phyloP scores from a whole-genome alignment of 2,329 filamentous ascomycete species.

The Escovopsis sp. region DNA sequence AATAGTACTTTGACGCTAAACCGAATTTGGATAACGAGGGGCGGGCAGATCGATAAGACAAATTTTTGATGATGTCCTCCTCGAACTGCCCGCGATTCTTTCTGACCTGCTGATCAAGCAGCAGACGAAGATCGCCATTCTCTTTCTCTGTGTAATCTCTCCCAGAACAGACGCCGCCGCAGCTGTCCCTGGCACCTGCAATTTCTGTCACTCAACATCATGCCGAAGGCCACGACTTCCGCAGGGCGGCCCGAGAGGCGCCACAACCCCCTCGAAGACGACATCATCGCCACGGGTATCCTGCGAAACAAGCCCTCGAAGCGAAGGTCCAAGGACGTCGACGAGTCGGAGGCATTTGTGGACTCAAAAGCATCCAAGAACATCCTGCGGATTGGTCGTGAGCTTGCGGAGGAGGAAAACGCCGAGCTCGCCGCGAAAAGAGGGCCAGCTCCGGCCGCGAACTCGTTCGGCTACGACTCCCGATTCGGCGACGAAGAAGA shows the following conservation, averaged over 20 bases:
- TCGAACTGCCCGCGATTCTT: slow-evolving; percentile 2
- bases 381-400: slow-evolving; percentile 79
- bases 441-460: slow-evolving; percentile 22
- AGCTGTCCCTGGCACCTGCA: neutral
- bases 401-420: slow-evolving; percentile 68
- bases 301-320: slow-evolving; percentile 63
- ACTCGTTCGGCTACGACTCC: slow-evolving; percentile 66
- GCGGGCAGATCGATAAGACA: slow-evolving; percentile 25
- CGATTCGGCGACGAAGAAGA: slow-evolving; percentile 47
- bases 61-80: slow-evolving; percentile 19
- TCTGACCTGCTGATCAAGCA: slow-evolving; percentile 6
- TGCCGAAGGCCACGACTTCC: slow-evolving; percentile 65
- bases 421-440: slow-evolving; percentile 18
- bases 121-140: neutral
- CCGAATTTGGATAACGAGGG: slow-evolving; percentile 14
- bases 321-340: slow-evolving; percentile 46
- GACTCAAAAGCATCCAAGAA: slow-evolving; percentile 78
- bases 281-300: slow-evolving; percentile 56
- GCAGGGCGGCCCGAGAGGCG: slow-evolving; percentile 46
- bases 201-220: slow-evolving; percentile 26
- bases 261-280: slow-evolving; percentile 85
- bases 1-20: slow-evolving; percentile 10
- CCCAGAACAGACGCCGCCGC: neutral
- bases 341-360: slow-evolving; percentile 55
- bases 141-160: neutral